phyloP scores from a whole-genome alignment of 192 early-diverging fungal species.

The Coemansia reversa region DNA sequence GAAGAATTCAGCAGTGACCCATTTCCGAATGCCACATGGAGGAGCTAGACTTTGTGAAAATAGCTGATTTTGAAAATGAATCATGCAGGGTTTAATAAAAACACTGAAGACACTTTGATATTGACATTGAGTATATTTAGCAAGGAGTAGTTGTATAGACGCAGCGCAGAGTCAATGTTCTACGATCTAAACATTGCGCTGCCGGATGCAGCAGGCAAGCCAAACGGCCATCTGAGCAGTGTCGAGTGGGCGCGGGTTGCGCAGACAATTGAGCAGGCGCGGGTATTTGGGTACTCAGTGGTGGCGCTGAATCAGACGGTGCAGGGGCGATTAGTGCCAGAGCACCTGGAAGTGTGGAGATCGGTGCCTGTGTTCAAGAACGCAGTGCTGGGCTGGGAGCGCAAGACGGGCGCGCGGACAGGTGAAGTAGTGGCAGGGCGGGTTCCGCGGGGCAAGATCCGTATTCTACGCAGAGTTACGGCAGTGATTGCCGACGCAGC shows the following conservation, averaged over 20 bases:
- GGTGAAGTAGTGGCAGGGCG: not conserved
- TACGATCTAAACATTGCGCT: slow-evolving; percentile 53
- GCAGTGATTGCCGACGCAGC: slow-evolving; percentile 33
- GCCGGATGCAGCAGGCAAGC: slow-evolving; percentile 38
- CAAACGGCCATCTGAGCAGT: slow-evolving; percentile 22
- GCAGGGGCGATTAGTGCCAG: slow-evolving; percentile 27
- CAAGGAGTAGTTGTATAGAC: not conserved
- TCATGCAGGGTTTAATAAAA: too few species aligned
- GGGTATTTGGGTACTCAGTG: slow-evolving; percentile 34
- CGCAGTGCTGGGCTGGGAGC: slow-evolving; percentile 32
- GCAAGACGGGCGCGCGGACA: slow-evolving; percentile 22
- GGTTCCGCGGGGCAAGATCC: slow-evolving; percentile 25
- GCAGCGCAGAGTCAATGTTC: slow-evolving; percentile 26
- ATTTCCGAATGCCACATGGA: not conserved
- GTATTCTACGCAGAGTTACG: slow-evolving; percentile 45
- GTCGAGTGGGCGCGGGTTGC: slow-evolving; percentile 40
- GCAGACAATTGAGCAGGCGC: slow-evolving; percentile 43
- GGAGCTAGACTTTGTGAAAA: not conserved
- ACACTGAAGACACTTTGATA: too few species aligned
- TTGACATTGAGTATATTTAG: too few species aligned
- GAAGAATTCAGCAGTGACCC: not conserved
- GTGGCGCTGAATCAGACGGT: slow-evolving; percentile 49
- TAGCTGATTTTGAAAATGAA: not conserved
- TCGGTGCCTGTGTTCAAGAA: slow-evolving; percentile 17
- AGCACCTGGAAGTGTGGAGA: slow-evolving; percentile 38